A percentile compares a stretch with the other conserved stretches of the same genome.
Evolutionary conservation across 345 rosid genomes (phyloP).

Genomic region (Bruguiera sexangula): DNA sequence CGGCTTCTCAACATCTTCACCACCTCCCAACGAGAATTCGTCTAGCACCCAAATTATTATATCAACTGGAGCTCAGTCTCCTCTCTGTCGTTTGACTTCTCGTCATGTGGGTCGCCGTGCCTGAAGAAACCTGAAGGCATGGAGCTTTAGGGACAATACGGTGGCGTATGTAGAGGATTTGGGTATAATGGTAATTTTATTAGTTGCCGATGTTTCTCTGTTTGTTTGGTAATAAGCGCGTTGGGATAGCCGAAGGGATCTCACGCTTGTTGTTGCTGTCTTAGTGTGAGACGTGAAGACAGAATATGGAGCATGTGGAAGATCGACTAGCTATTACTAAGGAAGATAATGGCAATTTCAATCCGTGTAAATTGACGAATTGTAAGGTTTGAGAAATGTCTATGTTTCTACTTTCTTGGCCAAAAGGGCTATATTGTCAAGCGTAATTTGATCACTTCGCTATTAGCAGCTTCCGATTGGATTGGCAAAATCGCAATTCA

Average conservation of each 20-base stretch:
- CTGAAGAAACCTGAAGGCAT: conserved; percentile 38
- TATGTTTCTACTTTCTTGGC: neutral
- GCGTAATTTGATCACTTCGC: neutral
- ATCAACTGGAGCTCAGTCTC: conserved; percentile 57
- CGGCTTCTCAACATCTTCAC: conserved; percentile 28
- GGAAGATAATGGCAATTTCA: neutral
- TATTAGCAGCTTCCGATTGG: too few relatives aligned
- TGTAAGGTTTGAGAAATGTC: conserved; percentile 4
- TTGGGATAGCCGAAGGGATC: conserved; percentile 37
- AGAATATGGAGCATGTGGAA: conserved; percentile 23
- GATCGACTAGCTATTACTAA: neutral
- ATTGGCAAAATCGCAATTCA: too few relatives aligned
- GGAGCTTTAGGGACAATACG: conserved; percentile 11
- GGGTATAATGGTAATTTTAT: neutral
- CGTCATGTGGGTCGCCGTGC: conserved; percentile 41
- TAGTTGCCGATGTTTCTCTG: neutral
- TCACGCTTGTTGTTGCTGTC: conserved; percentile 20
- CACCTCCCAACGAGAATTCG: conserved; percentile 19
- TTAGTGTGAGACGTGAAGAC: neutral
- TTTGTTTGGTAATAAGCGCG: conserved; percentile 14
- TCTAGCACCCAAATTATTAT: conserved; percentile 37
- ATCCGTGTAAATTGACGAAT: conserved; percentile 9
- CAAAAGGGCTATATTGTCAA: neutral
- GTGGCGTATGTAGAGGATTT: neutral
- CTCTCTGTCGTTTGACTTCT: conserved; percentile 43